Evolutionary conservation across 495 filamentous ascomycete species (phyloP), one percentile per base, ranked within the genome.

Genomic region (Penicillium coffeae): DNA sequence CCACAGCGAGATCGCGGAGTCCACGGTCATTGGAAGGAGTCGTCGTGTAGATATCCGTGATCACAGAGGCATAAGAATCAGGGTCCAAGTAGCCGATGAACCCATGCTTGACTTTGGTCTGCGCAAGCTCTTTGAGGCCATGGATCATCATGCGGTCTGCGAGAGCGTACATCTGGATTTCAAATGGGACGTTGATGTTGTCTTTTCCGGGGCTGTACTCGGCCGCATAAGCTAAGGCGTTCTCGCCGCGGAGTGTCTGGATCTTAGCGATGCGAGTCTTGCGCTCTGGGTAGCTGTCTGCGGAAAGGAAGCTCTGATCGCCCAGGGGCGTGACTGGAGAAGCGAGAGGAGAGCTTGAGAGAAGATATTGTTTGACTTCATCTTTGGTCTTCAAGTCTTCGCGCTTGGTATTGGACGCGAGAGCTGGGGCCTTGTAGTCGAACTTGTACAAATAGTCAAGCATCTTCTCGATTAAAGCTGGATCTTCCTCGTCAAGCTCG

Each of bases 1-100:
- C 48, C 21, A 64, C 34, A 32, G 66, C 59, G 20, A 69, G 36
- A 42, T 73, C 58, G n/a, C 68, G 59, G 7, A 76, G 50, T 3
- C 56, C 61, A 3, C 54, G 21, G 33, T 73, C 70, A 3, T 22
- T 53, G 4, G 53, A 43, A 0, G 59, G 59, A 5, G 69, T 76
- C 3, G 51, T 55, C n/a, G 39, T 51, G 51, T 65, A 75, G 7
- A 71, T 58, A 20, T 63, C 52, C 21, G 49, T 32, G 8, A 73
- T 49, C 1, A 61, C 60, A 0, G 44, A 35, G 0, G 63, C 46
- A 33, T 73, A 72, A 19, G 18, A 38, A 0, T 20, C 33, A 3
- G 50, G 19, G 8, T 58, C 34, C 50, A 65, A 59, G 2, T 36
- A 34, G 22, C 37, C 39, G 10, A 19, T 3, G 8, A 59, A 12